These are phyloP conservation scores for Populus deltoides DNA, from an alignment of 345 rosid genomes.

Conservation along the genomic window DNA sequence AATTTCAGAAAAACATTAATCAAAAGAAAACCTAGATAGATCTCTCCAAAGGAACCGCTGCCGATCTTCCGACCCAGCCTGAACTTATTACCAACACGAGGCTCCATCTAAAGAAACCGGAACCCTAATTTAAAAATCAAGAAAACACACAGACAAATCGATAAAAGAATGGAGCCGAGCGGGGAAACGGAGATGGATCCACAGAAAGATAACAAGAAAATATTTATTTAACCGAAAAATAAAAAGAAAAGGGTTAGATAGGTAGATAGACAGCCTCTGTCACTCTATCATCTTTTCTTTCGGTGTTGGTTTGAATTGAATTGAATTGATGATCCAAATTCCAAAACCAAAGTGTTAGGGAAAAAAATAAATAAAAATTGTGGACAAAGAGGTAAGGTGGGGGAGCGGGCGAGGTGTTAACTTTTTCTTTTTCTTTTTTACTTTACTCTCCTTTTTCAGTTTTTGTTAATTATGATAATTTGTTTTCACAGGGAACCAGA, in stretches of 20 bases:
- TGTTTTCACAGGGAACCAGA: neutral
- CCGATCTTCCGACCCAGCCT: constrained; percentile 95
- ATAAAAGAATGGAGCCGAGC: neutral
- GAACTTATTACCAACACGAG: constrained; percentile 87
- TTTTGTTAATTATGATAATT: neutral
- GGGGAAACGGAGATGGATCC: neutral
- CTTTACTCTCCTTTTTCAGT: neutral
- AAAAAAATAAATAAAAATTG: neutral
- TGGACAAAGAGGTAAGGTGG: constrained; percentile 7
- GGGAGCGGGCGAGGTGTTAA: neutral
- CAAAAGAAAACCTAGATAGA: constrained; percentile 76
- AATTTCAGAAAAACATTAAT: neutral
- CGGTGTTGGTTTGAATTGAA: neutral
- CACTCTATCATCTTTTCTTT: neutral
- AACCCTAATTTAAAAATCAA: neutral
- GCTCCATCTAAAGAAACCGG: constrained; percentile 53
- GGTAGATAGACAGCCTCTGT: neutral
- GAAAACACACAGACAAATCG: neutral
- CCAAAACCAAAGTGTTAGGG: constrained; percentile 6
- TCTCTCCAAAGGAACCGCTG: constrained; percentile 99
- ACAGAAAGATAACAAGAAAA: neutral
- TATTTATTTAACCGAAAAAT: neutral
- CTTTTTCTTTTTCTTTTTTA: neutral
- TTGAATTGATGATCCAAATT: constrained; percentile 6
- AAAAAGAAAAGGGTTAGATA: neutral